Base-by-base conservation (phyloP, 768 basidiomycete species). In the Tulasnella sp. region DNA sequence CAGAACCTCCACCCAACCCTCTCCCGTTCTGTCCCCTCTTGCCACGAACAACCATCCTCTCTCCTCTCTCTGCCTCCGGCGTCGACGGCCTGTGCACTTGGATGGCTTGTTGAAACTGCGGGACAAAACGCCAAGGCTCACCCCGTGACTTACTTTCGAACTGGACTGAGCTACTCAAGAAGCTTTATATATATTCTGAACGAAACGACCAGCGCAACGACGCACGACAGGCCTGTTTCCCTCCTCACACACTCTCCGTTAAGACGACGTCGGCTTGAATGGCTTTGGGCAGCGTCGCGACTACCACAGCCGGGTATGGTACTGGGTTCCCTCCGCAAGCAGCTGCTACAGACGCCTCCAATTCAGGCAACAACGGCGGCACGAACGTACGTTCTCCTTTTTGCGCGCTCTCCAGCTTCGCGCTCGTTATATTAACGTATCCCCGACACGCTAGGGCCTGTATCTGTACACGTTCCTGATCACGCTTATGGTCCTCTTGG, bases 401-500 rank as follows among this genome's bases (percentile, higher is more conserved):
- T 60, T 12, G 12, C n/a, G 9, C 60, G n/a, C 64, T 2, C 28
- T 6, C n/a, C 24, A n/a, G n/a, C n/a, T n/a, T n/a, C 54, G 54
- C 54, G 54, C 6, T 54, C 64, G 5, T 69, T 12, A 69, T 31
- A 12, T 14, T 37, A 37, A 69, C 64, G 5, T 18, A 69, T 20
- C 31, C 64, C 34, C 64, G 1, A 4, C 64, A 69, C 64, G 9
- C 8, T 58, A 82, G 78, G 78, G 78, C 24, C 82, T 83, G 6
- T 83, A 83, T 50, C 79, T 83, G 28, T 83, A 82, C 79, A 82
- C 82, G 20, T 83, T 83, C 81, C 79, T 83, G 11, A 81, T 81
- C n/a, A 83, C 83, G 24, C 80, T 83, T n/a, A 73, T 83, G 50
- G 77, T 83, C 34, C 81, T 83, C 28, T 75, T 83, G n/a, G 76